These are phyloP conservation scores for Coniochaeta prunicola DNA, from an alignment of 2,329 filamentous ascomycete genomes.

Conservation along the genomic window DNA sequence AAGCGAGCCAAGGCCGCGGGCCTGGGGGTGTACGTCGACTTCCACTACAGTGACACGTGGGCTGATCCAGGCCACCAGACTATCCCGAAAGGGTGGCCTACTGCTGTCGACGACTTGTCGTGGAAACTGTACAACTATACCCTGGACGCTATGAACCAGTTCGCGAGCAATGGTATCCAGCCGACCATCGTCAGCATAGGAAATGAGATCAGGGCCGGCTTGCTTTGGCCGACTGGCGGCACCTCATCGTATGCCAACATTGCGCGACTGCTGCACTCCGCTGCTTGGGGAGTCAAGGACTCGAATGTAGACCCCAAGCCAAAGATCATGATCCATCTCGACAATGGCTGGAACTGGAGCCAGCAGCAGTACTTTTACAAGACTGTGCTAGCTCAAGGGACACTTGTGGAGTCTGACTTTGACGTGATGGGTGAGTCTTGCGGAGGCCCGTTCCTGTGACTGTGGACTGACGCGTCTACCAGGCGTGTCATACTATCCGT, in stretches of 20 bases:
- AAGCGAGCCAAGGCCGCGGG: slow-evolving; percentile 57
- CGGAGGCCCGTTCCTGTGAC: neutral
- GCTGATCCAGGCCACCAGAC: slow-evolving; percentile 59
- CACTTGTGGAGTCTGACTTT: slow-evolving; percentile 46
- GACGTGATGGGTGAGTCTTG: slow-evolving; percentile 53
- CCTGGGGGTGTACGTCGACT: slow-evolving; percentile 40
- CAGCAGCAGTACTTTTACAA: slow-evolving; percentile 56
- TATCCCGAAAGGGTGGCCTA: slow-evolving; percentile 58
- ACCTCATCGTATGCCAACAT: slow-evolving; percentile 51
- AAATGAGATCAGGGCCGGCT: slow-evolving; percentile 63
- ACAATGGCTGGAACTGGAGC: slow-evolving; percentile 68
- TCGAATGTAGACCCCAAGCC: slow-evolving; percentile 48
- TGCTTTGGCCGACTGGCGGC: slow-evolving; percentile 59
- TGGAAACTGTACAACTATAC: slow-evolving; percentile 66
- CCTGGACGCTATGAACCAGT: slow-evolving; percentile 50
- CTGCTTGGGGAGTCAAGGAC: slow-evolving; percentile 57
- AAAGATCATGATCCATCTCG: slow-evolving; percentile 67
- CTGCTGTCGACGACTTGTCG: slow-evolving; percentile 48
- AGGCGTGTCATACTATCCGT: slow-evolving; percentile 63
- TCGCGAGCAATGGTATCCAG: slow-evolving; percentile 45
- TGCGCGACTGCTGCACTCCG: slow-evolving; percentile 56
- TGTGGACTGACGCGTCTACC: neutral
- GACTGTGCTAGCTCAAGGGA: slow-evolving; percentile 43
- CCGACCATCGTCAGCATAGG: slow-evolving; percentile 62
- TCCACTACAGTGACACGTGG: slow-evolving; percentile 33